A percentile compares a stretch with the other conserved stretches of the same genome.
These are phyloP conservation scores for Apiospora phragmitis DNA, from an alignment of 2,329 filamentous ascomycete species.

Conservation along the genomic window DNA sequence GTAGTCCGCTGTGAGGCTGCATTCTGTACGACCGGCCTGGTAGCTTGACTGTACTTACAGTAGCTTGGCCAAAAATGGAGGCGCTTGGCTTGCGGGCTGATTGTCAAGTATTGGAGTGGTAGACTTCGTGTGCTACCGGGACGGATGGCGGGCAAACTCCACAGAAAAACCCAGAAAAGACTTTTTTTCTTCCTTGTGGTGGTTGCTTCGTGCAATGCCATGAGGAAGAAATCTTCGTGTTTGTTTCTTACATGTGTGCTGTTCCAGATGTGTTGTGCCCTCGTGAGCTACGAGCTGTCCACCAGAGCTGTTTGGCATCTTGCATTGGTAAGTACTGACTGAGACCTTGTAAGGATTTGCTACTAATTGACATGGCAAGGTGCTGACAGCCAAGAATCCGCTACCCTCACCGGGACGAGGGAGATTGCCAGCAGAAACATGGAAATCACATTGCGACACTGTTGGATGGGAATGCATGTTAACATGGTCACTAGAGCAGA, in stretches of 20 bases:
- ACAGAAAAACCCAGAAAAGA: not conserved
- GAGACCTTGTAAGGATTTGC: too few species aligned
- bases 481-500: too few species aligned
- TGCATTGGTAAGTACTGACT: too few species aligned
- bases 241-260: not conserved
- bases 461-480: too few species aligned
- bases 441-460: too few species aligned
- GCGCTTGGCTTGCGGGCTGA: constrained; percentile 2
- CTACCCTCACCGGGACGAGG: too few species aligned
- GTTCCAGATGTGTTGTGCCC: not conserved
- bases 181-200: not conserved
- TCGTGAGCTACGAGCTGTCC: not conserved
- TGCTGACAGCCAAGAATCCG: too few species aligned
- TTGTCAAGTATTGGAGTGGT: not conserved
- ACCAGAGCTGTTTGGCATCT: not conserved
- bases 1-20: not conserved
- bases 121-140: not conserved
- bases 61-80: not conserved
- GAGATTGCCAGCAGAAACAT: too few species aligned
- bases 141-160: constrained; percentile 1
- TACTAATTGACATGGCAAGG: too few species aligned
- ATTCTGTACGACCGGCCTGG: not conserved
- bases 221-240: not conserved
- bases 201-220: not conserved
- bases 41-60: not conserved